phyloP scores from a whole-genome alignment of 257 asterid species.

The Orobanche coerulescens region DNA sequence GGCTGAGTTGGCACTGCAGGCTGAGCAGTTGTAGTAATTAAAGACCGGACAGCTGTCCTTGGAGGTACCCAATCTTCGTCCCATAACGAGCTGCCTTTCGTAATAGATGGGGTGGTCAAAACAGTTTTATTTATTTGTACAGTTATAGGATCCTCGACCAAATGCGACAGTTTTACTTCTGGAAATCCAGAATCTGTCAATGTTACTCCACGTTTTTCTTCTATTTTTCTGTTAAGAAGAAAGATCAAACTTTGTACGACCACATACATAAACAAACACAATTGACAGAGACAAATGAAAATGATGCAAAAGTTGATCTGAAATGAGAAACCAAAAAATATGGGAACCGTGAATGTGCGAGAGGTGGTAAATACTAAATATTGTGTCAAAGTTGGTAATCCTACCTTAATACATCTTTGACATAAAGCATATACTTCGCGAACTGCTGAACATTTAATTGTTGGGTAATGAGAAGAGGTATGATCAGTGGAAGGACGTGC shows the following conservation, averaged over 20 bases:
- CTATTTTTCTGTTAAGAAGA: slow-evolving; percentile 59
- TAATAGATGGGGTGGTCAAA: slow-evolving; percentile 34
- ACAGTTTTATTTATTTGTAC: slow-evolving; percentile 47
- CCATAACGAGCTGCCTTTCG: slow-evolving; percentile 70
- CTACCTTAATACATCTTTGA: slow-evolving; percentile 86
- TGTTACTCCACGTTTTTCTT: slow-evolving; percentile 95
- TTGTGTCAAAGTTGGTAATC: slow-evolving; percentile 14
- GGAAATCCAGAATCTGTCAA: slow-evolving; percentile 55
- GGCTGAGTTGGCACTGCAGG: slow-evolving; percentile 40
- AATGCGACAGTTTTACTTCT: slow-evolving; percentile 39
- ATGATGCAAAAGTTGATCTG: background rate
- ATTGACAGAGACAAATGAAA: background rate
- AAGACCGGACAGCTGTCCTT: slow-evolving; percentile 39
- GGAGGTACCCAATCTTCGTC: slow-evolving; percentile 92
- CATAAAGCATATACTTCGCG: slow-evolving; percentile 90
- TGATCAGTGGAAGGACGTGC: slow-evolving; percentile 82
- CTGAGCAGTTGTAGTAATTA: slow-evolving; percentile 38
- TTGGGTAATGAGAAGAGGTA: slow-evolving; percentile 84
- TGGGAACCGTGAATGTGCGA: background rate
- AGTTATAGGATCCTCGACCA: slow-evolving; percentile 33
- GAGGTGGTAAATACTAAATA: background rate
- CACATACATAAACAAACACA: background rate
- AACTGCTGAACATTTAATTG: slow-evolving; percentile 96
- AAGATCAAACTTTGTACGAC: background rate
- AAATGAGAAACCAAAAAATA: background rate